Base-by-base conservation (phyloP, 164 flowering plant genomes). In the Umbellularia californica region DNA sequence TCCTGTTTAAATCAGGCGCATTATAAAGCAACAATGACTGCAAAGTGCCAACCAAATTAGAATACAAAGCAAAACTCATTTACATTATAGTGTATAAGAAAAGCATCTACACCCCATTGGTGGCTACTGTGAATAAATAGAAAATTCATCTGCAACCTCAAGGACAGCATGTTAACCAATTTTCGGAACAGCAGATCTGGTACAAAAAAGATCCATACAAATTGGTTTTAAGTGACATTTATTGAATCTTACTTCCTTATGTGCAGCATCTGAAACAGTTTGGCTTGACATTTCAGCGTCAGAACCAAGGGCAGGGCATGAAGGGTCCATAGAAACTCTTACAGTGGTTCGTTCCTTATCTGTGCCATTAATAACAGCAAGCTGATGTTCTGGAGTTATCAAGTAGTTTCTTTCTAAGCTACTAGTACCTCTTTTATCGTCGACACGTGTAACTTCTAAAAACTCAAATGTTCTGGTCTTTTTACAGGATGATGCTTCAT, bases 1-100 rank as follows among this genome's bases (percentile, higher is more conserved):
- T 88, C 74, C 76, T 82, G 79, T 93, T 95, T 58, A 89, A 75
- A 82, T 95, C 97, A 72, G 97, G 99, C 52, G 99, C 97, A 68
- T 72, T 81, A 77, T 93, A 95, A 6, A 76, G 75, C 83, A 82
- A 75, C 15, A 89, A 77, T 65, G 83, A 77, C 80, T 82, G 83
- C 65, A 76, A 78, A 77, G 3, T 2, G 70, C 77, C 12, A 23
- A 69, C 58, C 58, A 50, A 65, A 65, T 55, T 23, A 69, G 65
- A 7, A 33, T 62, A 24, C 27, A 12, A 55, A 55, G 60, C 5
- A 20, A 55, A 55, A 55, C 60, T 55, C 60, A 55, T 55, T 20
- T 20, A 55, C 20, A 15, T 55, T 55, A 55, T 55, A 55, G n/a
- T 55, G 60, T 55, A 55, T 41, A 41, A 41, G 47, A 41, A 41